Base-by-base conservation (phyloP, 2,329 filamentous ascomycete genomes). In the Botryotinia globosa region DNA sequence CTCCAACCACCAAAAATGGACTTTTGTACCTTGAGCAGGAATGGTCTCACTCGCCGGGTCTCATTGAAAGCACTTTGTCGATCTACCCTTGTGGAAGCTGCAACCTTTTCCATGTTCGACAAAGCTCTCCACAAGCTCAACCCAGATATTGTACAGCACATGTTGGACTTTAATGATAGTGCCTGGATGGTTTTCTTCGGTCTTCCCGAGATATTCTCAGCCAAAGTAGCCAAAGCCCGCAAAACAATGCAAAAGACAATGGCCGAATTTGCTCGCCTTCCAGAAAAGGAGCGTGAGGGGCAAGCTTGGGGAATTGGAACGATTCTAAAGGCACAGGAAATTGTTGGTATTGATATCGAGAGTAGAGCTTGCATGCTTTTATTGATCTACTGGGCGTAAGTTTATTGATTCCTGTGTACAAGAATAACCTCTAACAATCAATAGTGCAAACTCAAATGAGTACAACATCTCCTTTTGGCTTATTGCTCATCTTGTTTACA, bases 401-500 rank as follows among this genome's bases (percentile, higher is more conserved):
- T 62, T 25, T 42, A 18, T 22, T 29, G 10, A 58, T 7, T 8
- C 20, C 56, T 29, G 1, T 10, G 25, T 37, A 10, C 2, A 18
- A 34, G 6, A 9, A 7, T 22, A 54, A 10, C 5, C 14, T 9
- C 56, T 70, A 34, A 70, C 54, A 16, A 25, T 20, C 0, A 10
- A 32, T 44, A 73, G 72, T 20, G 70, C 70, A 29, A 73, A 73
- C 39, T 65, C 51, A 25, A 73, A 73, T 63, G 72, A 64, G 25
- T 72, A 64, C 32, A 72, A 71, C n/a, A 62, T 68, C n/a, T 44
- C 44, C 5, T 73, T 73, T 63, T 73, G 72, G 72, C 64, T 72
- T 10, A 67, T 73, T 37, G 62, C 69, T 18, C 63, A 72, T 54
- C 32, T 71, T 20, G 34, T 66, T 39, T 37, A 37, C 9, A 51